Evolutionary conservation across 2,329 filamentous ascomycete species (phyloP), one percentile per base, ranked within the genome.

Genomic region (Xylaria sp.): DNA sequence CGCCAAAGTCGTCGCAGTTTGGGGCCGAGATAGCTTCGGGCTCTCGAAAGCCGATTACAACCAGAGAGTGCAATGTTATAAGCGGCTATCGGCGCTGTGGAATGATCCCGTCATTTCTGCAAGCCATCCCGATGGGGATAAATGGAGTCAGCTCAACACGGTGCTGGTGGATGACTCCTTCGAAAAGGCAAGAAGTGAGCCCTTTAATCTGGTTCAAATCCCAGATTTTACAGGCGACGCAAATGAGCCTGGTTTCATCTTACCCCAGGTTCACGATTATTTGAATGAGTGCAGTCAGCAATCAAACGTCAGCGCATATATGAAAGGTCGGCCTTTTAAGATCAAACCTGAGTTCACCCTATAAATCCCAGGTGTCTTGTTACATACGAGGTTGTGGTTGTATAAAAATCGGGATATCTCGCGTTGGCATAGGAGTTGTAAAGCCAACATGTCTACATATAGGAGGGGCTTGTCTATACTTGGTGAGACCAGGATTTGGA

Each of bases 121-220:
- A 7, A 80, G 81, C 38, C 84, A 86, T 77, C 86, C 81, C 0
- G 61, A 68, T 22, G 83, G 79, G 27, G 78, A 74, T 15, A 73
- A 77, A 13, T 98, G 94, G 91, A 86, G 89, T 73, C 94, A 97
- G 80, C 85, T 85, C 57, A 97, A 98, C 78, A 98, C 96, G 0
- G 85, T 98, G 6, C 84, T 99, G 29, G 89, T 98, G 44, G 96
- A 99, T 73, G 96, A 98, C 79, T 92, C 90, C 33, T 73, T 80
- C 0, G 85, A 94, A 74, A 99, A 98, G 82, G 94, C 90, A 0
- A 84, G 87, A 29, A 90, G 86, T 62, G 93, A 99, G 78, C 96
- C 96, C 0, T 87, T 88, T 80, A 98, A 98, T 73, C 84, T 96
- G 25, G 80, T 98, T 10, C 83, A 89, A 70, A 85, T 98, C 25